Base-by-base conservation (phyloP, 139 green algal genomes). In the Axilococcus clingmanii region DNA sequence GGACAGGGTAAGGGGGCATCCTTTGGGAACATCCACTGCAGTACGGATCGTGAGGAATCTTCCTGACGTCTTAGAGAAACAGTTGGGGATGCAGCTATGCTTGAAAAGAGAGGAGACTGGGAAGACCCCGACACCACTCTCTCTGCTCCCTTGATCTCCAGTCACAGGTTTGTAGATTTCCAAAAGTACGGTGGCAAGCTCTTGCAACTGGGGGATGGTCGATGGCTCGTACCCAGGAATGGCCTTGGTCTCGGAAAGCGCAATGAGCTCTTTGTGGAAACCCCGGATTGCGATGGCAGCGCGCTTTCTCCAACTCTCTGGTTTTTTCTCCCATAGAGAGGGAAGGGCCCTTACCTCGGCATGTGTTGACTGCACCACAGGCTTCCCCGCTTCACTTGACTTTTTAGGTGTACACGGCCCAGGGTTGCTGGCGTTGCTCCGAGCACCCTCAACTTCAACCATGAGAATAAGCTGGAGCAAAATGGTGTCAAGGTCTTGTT, bases 391-490 rank as follows among this genome's bases (percentile, higher is more conserved):
- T 5, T n/a, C 40, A 43, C 22, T n/a, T 24, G 36, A 43, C 19
- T 43, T n/a, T n/a, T 43, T 43, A 5, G 36, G 20, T 12, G 19
- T n/a, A 23, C 19, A 24, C n/a, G 20, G 20, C 19, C 19, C 22
- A 17, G 19, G 17, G 20, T 30, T 24, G 15, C 20, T 6, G 2
- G 2, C n/a, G 36, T 47, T 32, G 16, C 22, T 24, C 7, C 19
- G 8, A 19, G 30, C 23, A 20, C 60, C 24, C 31, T 60, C 40
- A 16, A 62, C 17, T 50, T 68, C 60, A 25, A 68, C 40, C 20
- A 61, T 43, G 11, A 37, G 25, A 40, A 68, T 24, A 28, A 68
- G 46, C 34, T 68, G 49, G n/a, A 68, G 50, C 60, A 68, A 49
- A 34, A 46, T 49, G 20, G 50, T 38, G 32, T 68, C 60, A 40